Evolutionary conservation across 2,329 filamentous ascomycete genomes (phyloP).

Genomic region (Diaporthe citri): DNA sequence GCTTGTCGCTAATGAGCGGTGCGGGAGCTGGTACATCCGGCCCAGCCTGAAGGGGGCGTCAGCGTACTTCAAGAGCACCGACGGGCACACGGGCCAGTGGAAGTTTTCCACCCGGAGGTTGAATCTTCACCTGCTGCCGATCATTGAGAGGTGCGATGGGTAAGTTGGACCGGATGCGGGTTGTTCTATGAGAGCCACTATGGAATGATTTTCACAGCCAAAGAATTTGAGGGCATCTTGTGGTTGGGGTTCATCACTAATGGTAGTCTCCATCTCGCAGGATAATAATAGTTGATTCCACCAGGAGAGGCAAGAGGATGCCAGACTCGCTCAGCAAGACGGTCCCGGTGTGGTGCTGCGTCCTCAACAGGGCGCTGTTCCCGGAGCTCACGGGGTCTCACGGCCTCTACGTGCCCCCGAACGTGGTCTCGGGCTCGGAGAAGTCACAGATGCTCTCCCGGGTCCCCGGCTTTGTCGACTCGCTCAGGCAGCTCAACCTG

Average conservation of each 20-base stretch:
- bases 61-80: slow-evolving; percentile 98
- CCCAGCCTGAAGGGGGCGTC: slow-evolving; percentile 75
- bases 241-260: background rate
- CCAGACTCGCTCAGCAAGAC: slow-evolving; percentile 96
- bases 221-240: accelerated
- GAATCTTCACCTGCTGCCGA: slow-evolving; percentile 83
- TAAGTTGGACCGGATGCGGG: slow-evolving; percentile 52
- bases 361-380: slow-evolving; percentile 85
- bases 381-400: slow-evolving; percentile 62
- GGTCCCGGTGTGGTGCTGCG: slow-evolving; percentile 91
- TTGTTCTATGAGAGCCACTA: background rate
- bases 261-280: slow-evolving; percentile 49
- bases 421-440: slow-evolving; percentile 80
- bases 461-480: slow-evolving; percentile 66
- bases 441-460: slow-evolving; percentile 80
- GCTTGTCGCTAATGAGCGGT: slow-evolving; percentile 91
- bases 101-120: slow-evolving; percentile 86
- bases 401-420: slow-evolving; percentile 76
- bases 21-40: slow-evolving; percentile 93
- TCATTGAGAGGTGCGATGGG: slow-evolving; percentile 77
- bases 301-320: slow-evolving; percentile 91
- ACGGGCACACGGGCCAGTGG: slow-evolving; percentile 94
- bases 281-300: slow-evolving; percentile 92
- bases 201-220: background rate
- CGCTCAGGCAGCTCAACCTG: slow-evolving; percentile 69